Evolutionary conservation across 139 green algal species (phyloP).

Genomic region (Chlorella sp.): DNA sequence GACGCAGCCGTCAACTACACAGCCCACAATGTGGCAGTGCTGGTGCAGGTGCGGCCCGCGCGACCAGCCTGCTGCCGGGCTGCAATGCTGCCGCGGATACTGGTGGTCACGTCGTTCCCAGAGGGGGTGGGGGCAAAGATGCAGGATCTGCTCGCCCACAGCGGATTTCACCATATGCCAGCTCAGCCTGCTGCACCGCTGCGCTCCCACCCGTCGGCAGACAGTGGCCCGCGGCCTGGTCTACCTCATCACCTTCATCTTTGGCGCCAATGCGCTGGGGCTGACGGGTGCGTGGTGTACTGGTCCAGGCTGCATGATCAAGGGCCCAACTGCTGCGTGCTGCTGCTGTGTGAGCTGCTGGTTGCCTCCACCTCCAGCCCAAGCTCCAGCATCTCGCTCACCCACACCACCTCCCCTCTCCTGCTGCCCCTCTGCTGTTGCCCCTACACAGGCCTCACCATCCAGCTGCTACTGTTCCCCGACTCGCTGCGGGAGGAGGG

Average conservation of each 20-base stretch:
- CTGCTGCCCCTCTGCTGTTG: background rate
- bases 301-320: too few relatives aligned
- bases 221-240: conserved; percentile 53
- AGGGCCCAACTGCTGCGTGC: too few relatives aligned
- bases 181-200: too few relatives aligned
- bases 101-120: too few relatives aligned
- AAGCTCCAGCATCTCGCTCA: too few relatives aligned
- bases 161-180: too few relatives aligned
- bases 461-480: conserved; percentile 40
- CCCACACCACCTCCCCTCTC: too few relatives aligned
- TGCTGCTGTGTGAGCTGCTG: background rate
- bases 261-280: conserved; percentile 62
- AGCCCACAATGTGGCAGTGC: conserved; percentile 59
- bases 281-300: conserved; percentile 47
- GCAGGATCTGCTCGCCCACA: too few relatives aligned
- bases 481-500: background rate
- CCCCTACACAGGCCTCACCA: conserved; percentile 3
- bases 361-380: too few relatives aligned
- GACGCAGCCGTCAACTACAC: conserved; percentile 43
- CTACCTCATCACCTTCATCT: conserved; percentile 72
- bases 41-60: conserved; percentile 31
- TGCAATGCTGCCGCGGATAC: too few relatives aligned
- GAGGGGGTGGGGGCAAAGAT: too few relatives aligned
- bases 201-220: background rate
- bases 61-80: too few relatives aligned